Percentiles rank a stretch among this genome's conserved stretches.
Evolutionary conservation across 1,284 basidiomycete species (phyloP).

Genomic region (Boletus chippewaensis): DNA sequence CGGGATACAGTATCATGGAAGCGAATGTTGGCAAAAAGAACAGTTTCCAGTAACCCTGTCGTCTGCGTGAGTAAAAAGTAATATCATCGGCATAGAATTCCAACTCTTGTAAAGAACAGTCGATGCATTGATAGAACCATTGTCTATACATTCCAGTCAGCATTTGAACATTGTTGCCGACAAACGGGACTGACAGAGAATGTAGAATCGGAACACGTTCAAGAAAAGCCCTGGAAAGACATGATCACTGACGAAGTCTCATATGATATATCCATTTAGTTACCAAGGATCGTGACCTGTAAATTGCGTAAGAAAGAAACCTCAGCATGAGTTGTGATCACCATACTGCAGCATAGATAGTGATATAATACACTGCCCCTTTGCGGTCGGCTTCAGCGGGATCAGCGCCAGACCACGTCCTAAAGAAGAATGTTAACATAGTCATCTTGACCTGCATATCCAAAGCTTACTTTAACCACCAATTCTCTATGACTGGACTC

Average conservation of each 20-base stretch:
- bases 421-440: conserved; percentile 25
- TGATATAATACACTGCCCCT: conserved; percentile 67
- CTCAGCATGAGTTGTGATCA: neutral
- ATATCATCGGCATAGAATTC: conserved; percentile 17
- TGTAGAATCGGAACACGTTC: conserved; percentile 59
- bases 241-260: conserved; percentile 6
- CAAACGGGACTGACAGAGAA: conserved; percentile 45
- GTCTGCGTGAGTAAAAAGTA: conserved; percentile 13
- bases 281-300: conserved; percentile 40
- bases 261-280: conserved; percentile 3
- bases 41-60: conserved; percentile 68
- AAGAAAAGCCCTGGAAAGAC: conserved; percentile 49
- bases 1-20: conserved; percentile 92
- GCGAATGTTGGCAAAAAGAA: conserved; percentile 86
- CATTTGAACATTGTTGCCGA: neutral
- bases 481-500: conserved; percentile 75
- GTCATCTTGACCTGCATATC: neutral
- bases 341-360: conserved; percentile 64
- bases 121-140: conserved; percentile 66
- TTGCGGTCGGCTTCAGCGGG: conserved; percentile 36
- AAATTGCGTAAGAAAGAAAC: conserved; percentile 7
- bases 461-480: conserved; percentile 63
- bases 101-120: conserved; percentile 63
- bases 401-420: conserved; percentile 59
- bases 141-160: conserved; percentile 37